A percentile compares a stretch with the other conserved stretches of the same genome.
phyloP scores from a whole-genome alignment of 495 filamentous ascomycete genomes.

The Talaromyces thailandensis region DNA sequence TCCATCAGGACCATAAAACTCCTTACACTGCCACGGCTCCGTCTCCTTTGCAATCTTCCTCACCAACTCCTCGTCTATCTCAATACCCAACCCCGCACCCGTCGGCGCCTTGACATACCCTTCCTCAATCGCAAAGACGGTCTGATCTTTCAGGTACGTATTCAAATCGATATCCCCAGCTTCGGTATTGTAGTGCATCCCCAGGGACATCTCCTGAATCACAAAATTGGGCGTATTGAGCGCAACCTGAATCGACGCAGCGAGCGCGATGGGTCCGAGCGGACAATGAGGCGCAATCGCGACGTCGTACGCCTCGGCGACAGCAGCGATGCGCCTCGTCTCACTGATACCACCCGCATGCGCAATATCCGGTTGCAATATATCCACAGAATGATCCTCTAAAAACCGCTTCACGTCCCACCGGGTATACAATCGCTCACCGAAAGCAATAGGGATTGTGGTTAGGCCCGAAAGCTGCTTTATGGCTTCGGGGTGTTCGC shows the following conservation, averaged over 20 bases:
- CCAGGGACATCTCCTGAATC: constrained; percentile 75
- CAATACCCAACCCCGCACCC: constrained; percentile 64
- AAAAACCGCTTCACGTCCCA: constrained; percentile 73
- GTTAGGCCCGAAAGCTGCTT: constrained; percentile 55
- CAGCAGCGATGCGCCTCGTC: constrained; percentile 58
- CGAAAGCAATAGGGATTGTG: constrained; percentile 62
- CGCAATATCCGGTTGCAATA: constrained; percentile 69
- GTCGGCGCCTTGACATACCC: constrained; percentile 56
- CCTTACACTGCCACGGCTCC: constrained; percentile 48
- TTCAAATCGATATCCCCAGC: constrained; percentile 55
- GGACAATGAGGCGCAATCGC: constrained; percentile 73
- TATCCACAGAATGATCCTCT: constrained; percentile 58
- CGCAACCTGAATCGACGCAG: constrained; percentile 63
- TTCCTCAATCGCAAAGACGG: constrained; percentile 53
- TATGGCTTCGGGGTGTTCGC: constrained; percentile 62
- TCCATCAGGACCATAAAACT: constrained; percentile 63
- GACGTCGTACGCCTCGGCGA: constrained; percentile 73
- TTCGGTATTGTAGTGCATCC: constrained; percentile 65
- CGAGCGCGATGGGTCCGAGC: constrained; percentile 65
- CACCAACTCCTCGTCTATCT: constrained; percentile 62
- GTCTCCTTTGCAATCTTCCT: constrained; percentile 42
- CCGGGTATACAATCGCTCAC: constrained; percentile 64
- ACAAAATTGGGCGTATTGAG: constrained; percentile 58
- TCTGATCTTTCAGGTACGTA: constrained; percentile 55
- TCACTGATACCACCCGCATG: constrained; percentile 74